Evolutionary conservation across 2,329 filamentous ascomycete genomes (phyloP), one percentile per base, ranked within the genome.

Genomic region (Nothopassalora personata): DNA sequence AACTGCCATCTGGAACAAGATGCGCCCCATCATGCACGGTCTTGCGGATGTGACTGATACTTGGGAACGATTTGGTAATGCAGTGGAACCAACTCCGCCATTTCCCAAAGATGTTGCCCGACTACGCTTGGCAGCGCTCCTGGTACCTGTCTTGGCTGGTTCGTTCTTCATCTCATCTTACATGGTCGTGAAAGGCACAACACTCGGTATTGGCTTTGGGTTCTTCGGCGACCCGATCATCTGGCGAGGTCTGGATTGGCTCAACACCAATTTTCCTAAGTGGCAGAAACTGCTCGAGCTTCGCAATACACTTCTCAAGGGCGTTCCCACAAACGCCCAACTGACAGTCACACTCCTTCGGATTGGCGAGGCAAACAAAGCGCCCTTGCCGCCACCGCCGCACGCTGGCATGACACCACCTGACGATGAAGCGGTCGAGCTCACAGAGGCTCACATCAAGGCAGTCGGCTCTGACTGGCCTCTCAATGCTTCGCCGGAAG

Each of bases 261-360:
- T 90, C 30, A 86, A 89, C 71, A 76, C 74, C 13, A 79, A 78
- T 48, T 80, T 86, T 65, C 89, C 89, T 0, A 77, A 86, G 65
- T 94, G 90, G 90, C 81, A 89, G 67, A 89, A 87, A 65, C 77
- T 90, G 6, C 77, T 93, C 15, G 86, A 91, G 67, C 75, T 91
- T 10, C 82, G 87, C 60, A 91, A 91, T 64, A 90, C 88, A 0
- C 71, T 94, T 1, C 83, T 96, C 53, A 90, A 88, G 69, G 89
- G 90, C 2, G 86, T 94, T 0, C 91, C 91, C 0, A 96, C 90
- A 1, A 94, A 95, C 70, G 89, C 90, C 3, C 91, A 96, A 69
- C 82, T 95, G 18, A 86, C 90, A 0, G 77, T 95, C 30, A 95
- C 90, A 0, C 80, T 95, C 1, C 83, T 95, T 10, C 87, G 91